phyloP scores from a whole-genome alignment of 345 rosid genomes.

The Raphanus raphanistrum region DNA sequence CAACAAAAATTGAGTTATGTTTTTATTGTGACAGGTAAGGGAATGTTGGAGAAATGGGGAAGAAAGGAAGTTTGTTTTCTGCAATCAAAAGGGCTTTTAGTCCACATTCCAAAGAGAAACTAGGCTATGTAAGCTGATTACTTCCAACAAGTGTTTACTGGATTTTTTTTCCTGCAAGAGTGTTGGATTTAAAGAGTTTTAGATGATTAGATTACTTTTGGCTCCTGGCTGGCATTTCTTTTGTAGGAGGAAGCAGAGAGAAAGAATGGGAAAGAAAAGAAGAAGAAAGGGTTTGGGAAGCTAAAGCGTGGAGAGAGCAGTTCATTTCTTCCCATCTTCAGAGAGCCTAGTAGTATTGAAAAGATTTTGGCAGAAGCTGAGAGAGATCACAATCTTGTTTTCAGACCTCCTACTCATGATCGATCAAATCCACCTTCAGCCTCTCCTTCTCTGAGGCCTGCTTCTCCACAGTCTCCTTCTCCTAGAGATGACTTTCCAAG shows the following conservation, averaged over 20 bases:
- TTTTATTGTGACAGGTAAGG: slow-evolving; percentile 43
- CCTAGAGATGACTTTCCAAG: neutral
- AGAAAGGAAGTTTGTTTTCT: slow-evolving; percentile 93
- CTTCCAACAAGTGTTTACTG: slow-evolving; percentile 1
- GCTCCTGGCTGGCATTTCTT: slow-evolving; percentile 2
- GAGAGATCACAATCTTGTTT: slow-evolving; percentile 70
- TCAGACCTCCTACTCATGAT: slow-evolving; percentile 65
- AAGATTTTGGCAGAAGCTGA: slow-evolving; percentile 92
- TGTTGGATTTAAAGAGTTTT: slow-evolving; percentile 25
- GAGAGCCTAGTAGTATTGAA: slow-evolving; percentile 93
- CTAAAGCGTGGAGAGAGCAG: slow-evolving; percentile 63
- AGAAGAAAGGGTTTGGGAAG: slow-evolving; percentile 65
- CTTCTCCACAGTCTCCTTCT: neutral
- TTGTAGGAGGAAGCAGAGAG: slow-evolving; percentile 56
- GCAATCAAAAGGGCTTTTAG: slow-evolving; percentile 82
- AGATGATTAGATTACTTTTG: slow-evolving; percentile 23
- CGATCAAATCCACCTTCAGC: slow-evolving; percentile 9
- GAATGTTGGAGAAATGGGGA: slow-evolving; percentile 82
- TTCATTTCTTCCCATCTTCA: slow-evolving; percentile 85
- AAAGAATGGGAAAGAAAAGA: slow-evolving; percentile 71
- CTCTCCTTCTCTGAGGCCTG: neutral
- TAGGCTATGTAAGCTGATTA: slow-evolving; percentile 49
- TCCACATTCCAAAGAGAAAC: slow-evolving; percentile 75
- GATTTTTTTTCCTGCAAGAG: neutral
- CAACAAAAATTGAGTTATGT: slow-evolving; percentile 16